Conservation (phyloP, 371 early-diverging fungal species). For the Dipsacomyces acuminosporus region DNA sequence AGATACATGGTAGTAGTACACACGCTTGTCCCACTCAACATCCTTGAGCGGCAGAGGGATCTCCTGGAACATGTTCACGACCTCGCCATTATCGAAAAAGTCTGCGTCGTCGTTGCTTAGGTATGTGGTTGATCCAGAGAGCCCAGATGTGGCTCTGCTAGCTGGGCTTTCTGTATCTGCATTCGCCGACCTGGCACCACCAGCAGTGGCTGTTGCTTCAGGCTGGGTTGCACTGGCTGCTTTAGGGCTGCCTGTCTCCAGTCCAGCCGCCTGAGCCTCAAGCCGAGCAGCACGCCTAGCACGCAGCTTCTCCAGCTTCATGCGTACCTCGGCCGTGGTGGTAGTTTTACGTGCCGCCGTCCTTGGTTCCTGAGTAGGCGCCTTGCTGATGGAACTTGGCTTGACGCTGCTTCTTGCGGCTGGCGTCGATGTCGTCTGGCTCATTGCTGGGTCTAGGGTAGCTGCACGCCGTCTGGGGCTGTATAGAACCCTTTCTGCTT, state of each 20-base stretch:
- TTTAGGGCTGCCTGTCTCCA: too few species aligned
- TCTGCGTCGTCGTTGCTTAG: neutral
- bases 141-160: neutral
- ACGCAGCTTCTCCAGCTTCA: slow-evolving; percentile 20
- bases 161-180: neutral
- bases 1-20: slow-evolving; percentile 32
- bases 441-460: slow-evolving; percentile 7
- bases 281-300: slow-evolving; percentile 25
- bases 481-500: neutral
- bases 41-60: slow-evolving; percentile 26
- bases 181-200: neutral
- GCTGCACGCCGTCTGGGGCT: slow-evolving; percentile 19
- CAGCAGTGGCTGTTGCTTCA: neutral
- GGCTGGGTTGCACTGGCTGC: too few species aligned
- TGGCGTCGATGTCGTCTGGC: neutral
- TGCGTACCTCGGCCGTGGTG: slow-evolving; percentile 8
- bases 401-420: neutral
- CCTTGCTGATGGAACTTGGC: neutral
- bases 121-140: neutral
- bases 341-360: neutral
- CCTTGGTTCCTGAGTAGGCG: neutral
- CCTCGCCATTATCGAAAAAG: slow-evolving; percentile 24
- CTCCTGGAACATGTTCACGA: slow-evolving; percentile 32
- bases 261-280: slow-evolving; percentile 7
- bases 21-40: slow-evolving; percentile 43